Percentiles rank a stretch among this genome's conserved stretches.
These are phyloP conservation scores for Endotrypanum monterogeii DNA, from an alignment of 208 protist species.

Conservation along the genomic window DNA sequence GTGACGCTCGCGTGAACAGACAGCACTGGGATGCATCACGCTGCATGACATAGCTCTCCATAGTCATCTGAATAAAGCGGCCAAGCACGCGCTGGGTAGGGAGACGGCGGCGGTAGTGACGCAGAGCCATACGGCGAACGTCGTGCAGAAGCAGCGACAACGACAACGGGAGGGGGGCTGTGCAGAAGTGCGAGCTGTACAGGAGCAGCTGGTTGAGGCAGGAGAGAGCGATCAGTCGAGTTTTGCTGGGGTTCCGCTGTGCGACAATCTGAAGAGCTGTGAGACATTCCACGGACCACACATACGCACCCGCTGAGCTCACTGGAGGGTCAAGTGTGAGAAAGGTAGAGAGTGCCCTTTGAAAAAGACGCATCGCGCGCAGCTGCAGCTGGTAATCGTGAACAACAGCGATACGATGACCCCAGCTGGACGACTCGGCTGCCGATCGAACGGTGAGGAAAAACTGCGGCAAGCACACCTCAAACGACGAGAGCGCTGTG, in stretches of 20 bases:
- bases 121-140: slow-evolving; percentile 69
- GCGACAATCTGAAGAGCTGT: slow-evolving; percentile 40
- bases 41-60: slow-evolving; percentile 76
- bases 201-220: slow-evolving; percentile 78
- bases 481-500: slow-evolving; percentile 52
- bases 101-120: slow-evolving; percentile 51
- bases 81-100: slow-evolving; percentile 32
- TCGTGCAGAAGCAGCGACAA: slow-evolving; percentile 36
- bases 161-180: slow-evolving; percentile 28
- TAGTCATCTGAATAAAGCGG: slow-evolving; percentile 75
- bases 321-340: slow-evolving; percentile 19
- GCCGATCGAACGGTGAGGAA: slow-evolving; percentile 70
- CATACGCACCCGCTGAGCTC: slow-evolving; percentile 8
- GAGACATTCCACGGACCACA: slow-evolving; percentile 57
- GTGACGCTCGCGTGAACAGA: slow-evolving; percentile 9
- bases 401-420: slow-evolving; percentile 79
- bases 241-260: slow-evolving; percentile 65
- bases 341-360: slow-evolving; percentile 43
- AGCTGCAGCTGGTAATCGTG: slow-evolving; percentile 64
- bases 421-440: slow-evolving; percentile 69
- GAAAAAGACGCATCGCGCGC: slow-evolving; percentile 64
- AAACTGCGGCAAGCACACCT: slow-evolving; percentile 54
- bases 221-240: slow-evolving; percentile 72
- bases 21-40: slow-evolving; percentile 69
- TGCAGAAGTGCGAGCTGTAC: slow-evolving; percentile 38